These are phyloP conservation scores for Thermomyces lanuginosus DNA, from an alignment of 2,329 filamentous ascomycete genomes.

Conservation along the genomic window DNA sequence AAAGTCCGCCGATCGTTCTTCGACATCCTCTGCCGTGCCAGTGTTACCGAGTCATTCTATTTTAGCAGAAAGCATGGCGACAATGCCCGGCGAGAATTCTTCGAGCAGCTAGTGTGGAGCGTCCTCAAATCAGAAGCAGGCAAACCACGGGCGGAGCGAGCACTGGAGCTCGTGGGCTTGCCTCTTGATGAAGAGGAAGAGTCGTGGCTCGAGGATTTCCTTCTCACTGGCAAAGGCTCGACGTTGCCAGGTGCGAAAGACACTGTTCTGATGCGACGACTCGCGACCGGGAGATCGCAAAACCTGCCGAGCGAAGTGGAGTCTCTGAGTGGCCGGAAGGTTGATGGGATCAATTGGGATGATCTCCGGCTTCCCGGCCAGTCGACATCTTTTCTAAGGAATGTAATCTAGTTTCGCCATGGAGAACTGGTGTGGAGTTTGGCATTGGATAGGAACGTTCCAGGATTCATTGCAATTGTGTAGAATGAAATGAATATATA, in stretches of 20 bases:
- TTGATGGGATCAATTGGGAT: constrained; percentile 39
- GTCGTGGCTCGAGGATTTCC: constrained; percentile 53
- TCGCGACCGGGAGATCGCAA: constrained; percentile 44
- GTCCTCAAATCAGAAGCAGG: constrained; percentile 34
- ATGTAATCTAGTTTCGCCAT: too few relatives aligned
- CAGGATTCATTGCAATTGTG: not conserved
- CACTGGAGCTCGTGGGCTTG: constrained; percentile 54
- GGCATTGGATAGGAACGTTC: too few relatives aligned
- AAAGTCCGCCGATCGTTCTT: constrained; percentile 52
- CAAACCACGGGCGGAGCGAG: constrained; percentile 34
- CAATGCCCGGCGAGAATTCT: constrained; percentile 44
- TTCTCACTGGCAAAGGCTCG: constrained; percentile 49
- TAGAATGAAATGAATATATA: not conserved
- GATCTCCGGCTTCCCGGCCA: constrained; percentile 24
- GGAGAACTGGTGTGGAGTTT: too few relatives aligned
- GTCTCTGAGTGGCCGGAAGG: constrained; percentile 28
- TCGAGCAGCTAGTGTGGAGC: constrained; percentile 47
- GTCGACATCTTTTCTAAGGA: too few relatives aligned
- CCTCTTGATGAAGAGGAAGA: constrained; percentile 59
- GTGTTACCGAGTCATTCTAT: constrained; percentile 55
- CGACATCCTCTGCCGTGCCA: constrained; percentile 48
- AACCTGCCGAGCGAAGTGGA: constrained; percentile 19
- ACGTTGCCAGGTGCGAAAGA: constrained; percentile 51
- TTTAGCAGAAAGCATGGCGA: constrained; percentile 53
- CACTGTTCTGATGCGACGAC: constrained; percentile 55